Evolutionary conservation across 371 early-diverging fungal species (phyloP), one percentile per base, ranked within the genome.

Genomic region (Dichotomocladium elegans): DNA sequence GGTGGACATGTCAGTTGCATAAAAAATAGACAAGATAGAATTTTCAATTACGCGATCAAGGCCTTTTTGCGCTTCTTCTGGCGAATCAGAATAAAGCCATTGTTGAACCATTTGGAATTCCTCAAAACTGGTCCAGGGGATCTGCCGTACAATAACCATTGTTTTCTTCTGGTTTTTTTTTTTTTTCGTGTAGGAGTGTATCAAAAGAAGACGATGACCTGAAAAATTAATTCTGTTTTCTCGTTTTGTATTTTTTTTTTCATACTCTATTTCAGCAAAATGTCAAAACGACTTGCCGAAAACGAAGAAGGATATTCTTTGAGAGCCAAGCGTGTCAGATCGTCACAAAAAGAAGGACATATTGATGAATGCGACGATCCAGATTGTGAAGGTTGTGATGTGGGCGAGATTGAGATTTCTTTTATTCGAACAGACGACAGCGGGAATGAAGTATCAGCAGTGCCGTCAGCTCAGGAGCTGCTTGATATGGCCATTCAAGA

Each of bases 361-460:
- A 61, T 74, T 5, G 29, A 61, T 2, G 79, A 72, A 42, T 84
- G 84, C 58, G 58, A 66, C 22, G 81, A 81, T 53, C 53, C 66
- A 0, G 57, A 56, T 14, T 84, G 84, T 42, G 58, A 69, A 28
- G 84, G 82, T 1, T 83, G 84, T 51, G 84, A 77, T 47, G 79
- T 78, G 19, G 84, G 84, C 6, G 79, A 83, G 50, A 64, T 83
- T 10, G 80, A 80, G 46, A 78, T 83, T 34, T 61, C 78, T 7
- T 81, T 83, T 68, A 68, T 77, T 1, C 61, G 64, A 21, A 67
- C 60, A 15, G 63, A 66, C 41, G 64, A 60, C 7, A 41, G 61
- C 24, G 78, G 74, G 3, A 26, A 70, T 6, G 51, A 66, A 19
- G 43, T 62, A 6, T 45, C 61, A 1, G 57, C 46, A 1, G 54